Conservation (phyloP, 129 eudicot species). For the Flaveria trinervia region DNA sequence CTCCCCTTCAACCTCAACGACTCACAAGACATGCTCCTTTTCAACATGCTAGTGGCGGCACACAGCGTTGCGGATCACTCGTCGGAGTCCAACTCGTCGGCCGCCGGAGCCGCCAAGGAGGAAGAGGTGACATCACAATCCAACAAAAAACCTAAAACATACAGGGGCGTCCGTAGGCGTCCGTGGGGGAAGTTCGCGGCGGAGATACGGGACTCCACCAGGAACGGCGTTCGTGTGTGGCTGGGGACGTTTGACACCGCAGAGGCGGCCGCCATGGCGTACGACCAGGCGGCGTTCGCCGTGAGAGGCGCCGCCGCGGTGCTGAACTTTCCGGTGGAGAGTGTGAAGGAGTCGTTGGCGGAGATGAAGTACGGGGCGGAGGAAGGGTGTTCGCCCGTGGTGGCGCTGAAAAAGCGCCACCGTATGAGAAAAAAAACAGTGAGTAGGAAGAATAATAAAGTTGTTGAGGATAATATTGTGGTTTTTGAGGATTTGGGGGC, state of each 20-base stretch:
- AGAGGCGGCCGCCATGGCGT: too few species aligned
- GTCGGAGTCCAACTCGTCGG: conserved; percentile 37
- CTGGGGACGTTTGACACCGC: too few species aligned
- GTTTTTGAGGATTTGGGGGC: conserved; percentile 91
- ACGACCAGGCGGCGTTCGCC: conserved; percentile 46
- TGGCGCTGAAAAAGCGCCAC: conserved; percentile 71
- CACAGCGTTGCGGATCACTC: conserved; percentile 32
- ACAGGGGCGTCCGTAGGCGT: conserved; percentile 73
- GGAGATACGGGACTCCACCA: too few species aligned
- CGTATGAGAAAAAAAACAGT: conserved; percentile 51
- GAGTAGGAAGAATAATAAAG: conserved; percentile 33
- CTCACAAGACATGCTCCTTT: conserved; percentile 66
- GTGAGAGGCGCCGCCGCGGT: conserved; percentile 71
- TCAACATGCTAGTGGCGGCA: conserved; percentile 40
- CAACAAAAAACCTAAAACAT: conserved; percentile 34
- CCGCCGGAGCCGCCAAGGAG: conserved; percentile 18
- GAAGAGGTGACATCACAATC: conserved; percentile 43
- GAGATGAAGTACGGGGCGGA: conserved; percentile 54
- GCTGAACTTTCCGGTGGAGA: conserved; percentile 72
- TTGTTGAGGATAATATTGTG: conserved; percentile 35
- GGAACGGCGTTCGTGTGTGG: too few species aligned
- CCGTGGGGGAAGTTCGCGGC: too few species aligned
- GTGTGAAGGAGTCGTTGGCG: conserved; percentile 58
- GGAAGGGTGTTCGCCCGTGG: conserved; percentile 77
- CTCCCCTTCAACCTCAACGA: conserved; percentile 69